Conservation (phyloP, 495 filamentous ascomycete genomes). For the Letharia lupina region DNA sequence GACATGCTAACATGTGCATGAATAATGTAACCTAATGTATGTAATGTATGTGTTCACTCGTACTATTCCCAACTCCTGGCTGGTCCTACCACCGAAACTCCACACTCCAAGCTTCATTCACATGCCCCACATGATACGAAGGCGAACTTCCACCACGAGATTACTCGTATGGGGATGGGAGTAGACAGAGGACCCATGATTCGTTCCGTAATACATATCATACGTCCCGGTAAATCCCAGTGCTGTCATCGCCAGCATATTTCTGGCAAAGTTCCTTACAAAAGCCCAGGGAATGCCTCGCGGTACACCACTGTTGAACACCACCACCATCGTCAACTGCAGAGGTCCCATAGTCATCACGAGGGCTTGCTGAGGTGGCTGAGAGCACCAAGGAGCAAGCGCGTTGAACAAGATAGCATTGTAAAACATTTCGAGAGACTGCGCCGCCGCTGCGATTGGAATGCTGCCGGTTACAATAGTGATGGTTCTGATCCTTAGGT, state of each 20-base stretch:
- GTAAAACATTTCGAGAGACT: neutral
- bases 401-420: neutral
- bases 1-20: no score
- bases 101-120: neutral
- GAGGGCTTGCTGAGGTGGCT: neutral
- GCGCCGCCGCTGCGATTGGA: neutral
- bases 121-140: neutral
- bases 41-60: no score
- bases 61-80: no score
- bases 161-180: no score
- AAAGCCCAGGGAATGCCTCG: slow-evolving; percentile 5
- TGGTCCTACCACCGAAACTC: no score
- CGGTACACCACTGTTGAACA: neutral
- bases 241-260: slow-evolving; percentile 2
- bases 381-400: neutral
- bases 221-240: neutral
- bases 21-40: no score
- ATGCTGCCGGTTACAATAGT: neutral
- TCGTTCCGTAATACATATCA: neutral
- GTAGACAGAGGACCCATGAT: neutral
- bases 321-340: neutral
- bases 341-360: neutral
- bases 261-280: slow-evolving; percentile 1
- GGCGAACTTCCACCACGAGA: neutral
- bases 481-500: neutral